Evolutionary conservation across 2,329 filamentous ascomycete species (phyloP), one percentile per base, ranked within the genome.

Genomic region (Penicillium sp.): DNA sequence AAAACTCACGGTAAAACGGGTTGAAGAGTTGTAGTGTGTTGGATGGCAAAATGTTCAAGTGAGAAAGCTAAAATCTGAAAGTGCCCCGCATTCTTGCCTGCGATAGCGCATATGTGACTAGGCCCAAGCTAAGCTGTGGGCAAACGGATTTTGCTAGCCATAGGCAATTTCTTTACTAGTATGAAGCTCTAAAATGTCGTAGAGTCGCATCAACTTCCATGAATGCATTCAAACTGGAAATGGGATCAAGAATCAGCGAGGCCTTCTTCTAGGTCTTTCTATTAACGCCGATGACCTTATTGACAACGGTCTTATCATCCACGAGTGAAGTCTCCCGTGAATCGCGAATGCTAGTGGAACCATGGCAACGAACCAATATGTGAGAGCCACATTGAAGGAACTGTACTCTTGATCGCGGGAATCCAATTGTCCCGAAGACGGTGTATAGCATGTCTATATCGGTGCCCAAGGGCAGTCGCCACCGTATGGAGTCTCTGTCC

Each of bases 51-150:
- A 13, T 17, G n/a, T 12, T 15, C 12, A 29, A 19, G 42, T 29
- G 6, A 31, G 27, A 31, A 31, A 31, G 0, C 2, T 6, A 21
- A 17, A 3, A 4, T 21, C 12, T 10, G 45, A 13, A 8, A 21
- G 27, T 19, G 10, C 21, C 8, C 31, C 2, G 5, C 2, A 12
- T 33, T 33, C 12, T 1, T 33, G 31, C 31, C 31, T 2, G 19
- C n/a, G n/a, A n/a, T n/a, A n/a, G n/a, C n/a, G 10, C 12, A 21
- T 21, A 41, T 41, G 4, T 4, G 4, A 5, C 1, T 19, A 12
- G 3, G n/a, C 12, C 21, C 1, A 4, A 0, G 2, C 5, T 3
- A 35, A 0, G 17, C 35, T n/a, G 13, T 5, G 4, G 8, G 23
- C 17, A 38, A 38, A 41, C 12, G 2, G 4, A 13, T 8, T 41